Evolutionary conservation across 345 rosid species (phyloP).

Genomic region (Arabidopsis thaliana): DNA sequence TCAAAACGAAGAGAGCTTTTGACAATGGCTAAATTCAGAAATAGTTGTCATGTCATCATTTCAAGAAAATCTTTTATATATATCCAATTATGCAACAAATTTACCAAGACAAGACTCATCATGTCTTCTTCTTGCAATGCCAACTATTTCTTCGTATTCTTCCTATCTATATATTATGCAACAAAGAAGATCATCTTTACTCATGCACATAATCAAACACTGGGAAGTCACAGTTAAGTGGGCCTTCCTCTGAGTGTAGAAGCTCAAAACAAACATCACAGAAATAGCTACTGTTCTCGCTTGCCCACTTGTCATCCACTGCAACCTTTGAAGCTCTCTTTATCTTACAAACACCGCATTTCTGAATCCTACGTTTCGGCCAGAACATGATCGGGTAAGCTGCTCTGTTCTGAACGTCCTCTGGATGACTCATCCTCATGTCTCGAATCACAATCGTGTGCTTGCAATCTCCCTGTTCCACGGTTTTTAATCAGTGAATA

Average conservation of each 20-base stretch:
- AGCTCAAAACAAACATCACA: slow-evolving; percentile 72
- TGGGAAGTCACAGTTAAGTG: slow-evolving; percentile 51
- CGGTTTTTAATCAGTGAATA: slow-evolving; percentile 1
- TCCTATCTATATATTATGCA: background rate
- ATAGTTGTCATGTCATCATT: no score
- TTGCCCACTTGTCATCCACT: slow-evolving; percentile 72
- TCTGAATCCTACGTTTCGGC: slow-evolving; percentile 53
- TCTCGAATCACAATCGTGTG: slow-evolving; percentile 80
- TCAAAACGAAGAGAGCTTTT: background rate
- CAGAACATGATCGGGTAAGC: slow-evolving; percentile 72
- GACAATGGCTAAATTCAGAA: background rate
- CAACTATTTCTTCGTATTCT: background rate
- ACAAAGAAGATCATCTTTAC: slow-evolving; percentile 15
- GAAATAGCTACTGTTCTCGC: slow-evolving; percentile 75
- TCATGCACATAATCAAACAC: slow-evolving; percentile 64
- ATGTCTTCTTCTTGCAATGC: background rate
- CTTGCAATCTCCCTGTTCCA: slow-evolving; percentile 81
- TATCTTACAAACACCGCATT: slow-evolving; percentile 74
- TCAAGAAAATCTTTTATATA: no score
- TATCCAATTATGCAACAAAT: no score
- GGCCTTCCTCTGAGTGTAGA: slow-evolving; percentile 56
- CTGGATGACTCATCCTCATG: slow-evolving; percentile 82
- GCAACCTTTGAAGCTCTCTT: slow-evolving; percentile 64
- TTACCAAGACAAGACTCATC: background rate
- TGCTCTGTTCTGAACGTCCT: slow-evolving; percentile 63